Evolutionary conservation across 225 moss, liverwort and hornwort species (phyloP).

Genomic region (Polytrichum formosum): DNA sequence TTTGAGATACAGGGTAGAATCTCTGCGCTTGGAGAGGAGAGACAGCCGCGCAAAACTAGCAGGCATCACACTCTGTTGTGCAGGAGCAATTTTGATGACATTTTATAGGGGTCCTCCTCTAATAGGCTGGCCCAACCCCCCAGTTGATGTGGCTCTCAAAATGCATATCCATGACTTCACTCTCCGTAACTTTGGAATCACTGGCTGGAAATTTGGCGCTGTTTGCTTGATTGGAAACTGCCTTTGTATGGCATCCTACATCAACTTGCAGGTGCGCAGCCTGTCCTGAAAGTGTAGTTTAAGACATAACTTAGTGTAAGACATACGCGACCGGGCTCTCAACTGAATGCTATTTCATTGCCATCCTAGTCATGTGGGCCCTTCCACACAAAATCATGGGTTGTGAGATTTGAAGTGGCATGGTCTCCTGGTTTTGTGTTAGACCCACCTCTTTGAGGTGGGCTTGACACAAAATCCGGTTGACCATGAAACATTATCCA

Average conservation of each 20-base stretch:
- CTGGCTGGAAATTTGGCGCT: conserved; percentile 48
- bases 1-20: conserved; percentile 50
- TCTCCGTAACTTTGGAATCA: conserved; percentile 8
- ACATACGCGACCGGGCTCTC: neutral
- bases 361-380: no score
- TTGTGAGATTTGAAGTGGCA: no score
- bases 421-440: no score
- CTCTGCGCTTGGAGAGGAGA: conserved; percentile 62
- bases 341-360: no score
- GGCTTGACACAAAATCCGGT: no score
- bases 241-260: conserved; percentile 71
- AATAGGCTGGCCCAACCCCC: conserved; percentile 15
- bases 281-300: no score
- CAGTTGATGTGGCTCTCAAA: neutral
- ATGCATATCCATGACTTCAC: neutral
- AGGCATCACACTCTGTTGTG: conserved; percentile 61
- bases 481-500: no score
- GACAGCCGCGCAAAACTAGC: conserved; percentile 72
- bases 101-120: conserved; percentile 71
- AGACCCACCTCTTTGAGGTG: no score
- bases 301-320: neutral
- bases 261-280: conserved; percentile 66
- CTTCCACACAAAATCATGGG: no score
- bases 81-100: conserved; percentile 59
- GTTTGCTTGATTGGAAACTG: conserved; percentile 63